Evolutionary conservation across 768 basidiomycete species (phyloP), one percentile per base, ranked within the genome.

Genomic region (Mycena pura): DNA sequence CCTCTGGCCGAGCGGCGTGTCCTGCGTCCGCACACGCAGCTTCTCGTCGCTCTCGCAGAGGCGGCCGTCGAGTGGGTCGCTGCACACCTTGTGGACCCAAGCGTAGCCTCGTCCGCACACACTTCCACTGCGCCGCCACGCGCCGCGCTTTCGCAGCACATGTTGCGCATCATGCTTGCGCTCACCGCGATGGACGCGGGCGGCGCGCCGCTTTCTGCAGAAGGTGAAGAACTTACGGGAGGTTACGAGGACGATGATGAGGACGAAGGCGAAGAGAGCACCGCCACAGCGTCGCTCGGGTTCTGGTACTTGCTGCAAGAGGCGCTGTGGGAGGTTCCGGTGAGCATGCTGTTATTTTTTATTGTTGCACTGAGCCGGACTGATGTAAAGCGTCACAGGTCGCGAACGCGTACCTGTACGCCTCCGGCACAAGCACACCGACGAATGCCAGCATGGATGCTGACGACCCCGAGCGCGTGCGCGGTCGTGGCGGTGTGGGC

Each of bases 281-380:
- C 91, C 1, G 82, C 84, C 0, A 92, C 69, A 93, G 96, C 75
- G 82, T 90, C 91, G 3, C 82, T 96, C 3, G 86, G 86, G 1
- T 96, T 96, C 68, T 96, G 96, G 91, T 96, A 93, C 64, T 77
- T 93, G 38, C 84, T 96, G 57, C 95, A 96, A 73, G 95, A 98
- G 70, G 86, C 92, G 1, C 72, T 94, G 24, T 94, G 92, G 92
- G 64, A 66, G 43, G 21, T 58, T 15, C 51, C 50, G n/a, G 62
- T 63, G 32, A 82, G 77, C 32, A 81, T 81, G 13, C 51, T 87
- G 80, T 57, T 84, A 84, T 48, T 64, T 77, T 27, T 31, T 29
- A 17, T 47, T 32, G 14, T 15, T 24, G n/a, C 15, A n/a, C n/a
- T n/a, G n/a, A n/a, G n/a, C n/a, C n/a, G n/a, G n/a, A n/a, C n/a